These are phyloP conservation scores for Suillus alpinus DNA, from an alignment of 768 basidiomycete species.

Conservation along the genomic window DNA sequence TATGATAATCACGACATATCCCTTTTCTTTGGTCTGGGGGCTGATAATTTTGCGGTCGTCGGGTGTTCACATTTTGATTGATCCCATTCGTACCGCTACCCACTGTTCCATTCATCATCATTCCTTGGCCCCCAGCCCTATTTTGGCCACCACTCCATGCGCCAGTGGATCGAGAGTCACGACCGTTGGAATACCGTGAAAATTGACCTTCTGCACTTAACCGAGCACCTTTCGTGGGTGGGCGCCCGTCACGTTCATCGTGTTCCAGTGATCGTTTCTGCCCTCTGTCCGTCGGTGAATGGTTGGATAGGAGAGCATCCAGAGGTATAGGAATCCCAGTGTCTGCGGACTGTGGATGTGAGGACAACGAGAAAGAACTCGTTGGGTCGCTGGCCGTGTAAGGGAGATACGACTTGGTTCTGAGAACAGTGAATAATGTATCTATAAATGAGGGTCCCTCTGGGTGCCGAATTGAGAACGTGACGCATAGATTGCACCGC, in stretches of 20 bases:
- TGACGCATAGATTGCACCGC: neutral
- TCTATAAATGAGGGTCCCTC: constrained; percentile 79
- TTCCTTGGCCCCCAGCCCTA: constrained; percentile 17
- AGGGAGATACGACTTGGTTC: constrained; percentile 83
- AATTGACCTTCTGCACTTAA: constrained; percentile 63
- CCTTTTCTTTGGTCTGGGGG: constrained; percentile 74
- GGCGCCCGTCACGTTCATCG: constrained; percentile 59
- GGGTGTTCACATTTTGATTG: constrained; percentile 34
- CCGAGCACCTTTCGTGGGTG: constrained; percentile 70
- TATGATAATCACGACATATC: constrained; percentile 89
- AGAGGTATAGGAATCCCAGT: constrained; percentile 80
- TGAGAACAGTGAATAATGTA: constrained; percentile 79
- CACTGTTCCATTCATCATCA: constrained; percentile 21
- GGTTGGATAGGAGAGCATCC: constrained; percentile 54
- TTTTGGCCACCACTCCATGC: constrained; percentile 41
- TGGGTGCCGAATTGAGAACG: constrained; percentile 24
- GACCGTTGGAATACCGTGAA: constrained; percentile 54
- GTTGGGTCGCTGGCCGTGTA: constrained; percentile 52
- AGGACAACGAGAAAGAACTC: constrained; percentile 30
- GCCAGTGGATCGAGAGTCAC: constrained; percentile 37
- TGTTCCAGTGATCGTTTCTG: constrained; percentile 65
- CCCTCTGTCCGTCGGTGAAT: constrained; percentile 46
- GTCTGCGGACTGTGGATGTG: constrained; percentile 41
- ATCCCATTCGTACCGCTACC: constrained; percentile 20
- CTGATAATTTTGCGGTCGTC: constrained; percentile 59